phyloP scores from a whole-genome alignment of 768 basidiomycete species.

The Suillus paluster region DNA sequence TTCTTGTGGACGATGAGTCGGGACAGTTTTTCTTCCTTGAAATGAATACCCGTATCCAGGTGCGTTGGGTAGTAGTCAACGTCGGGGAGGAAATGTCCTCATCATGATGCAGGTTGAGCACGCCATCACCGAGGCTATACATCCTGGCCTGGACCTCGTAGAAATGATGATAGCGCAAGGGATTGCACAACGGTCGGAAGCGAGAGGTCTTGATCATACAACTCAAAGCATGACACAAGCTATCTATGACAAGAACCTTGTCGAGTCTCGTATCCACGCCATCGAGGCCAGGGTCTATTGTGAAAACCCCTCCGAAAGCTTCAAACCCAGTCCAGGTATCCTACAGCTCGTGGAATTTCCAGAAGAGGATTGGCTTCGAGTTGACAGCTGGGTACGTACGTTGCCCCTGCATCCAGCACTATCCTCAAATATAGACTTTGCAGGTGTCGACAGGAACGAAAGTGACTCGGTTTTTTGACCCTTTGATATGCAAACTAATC shows the following conservation, averaged over 20 bases:
- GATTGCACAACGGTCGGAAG: slow-evolving; percentile 37
- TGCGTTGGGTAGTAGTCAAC: slow-evolving; percentile 13
- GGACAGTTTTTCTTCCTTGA: slow-evolving; percentile 69
- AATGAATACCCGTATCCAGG: slow-evolving; percentile 73
- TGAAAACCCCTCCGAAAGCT: slow-evolving; percentile 62
- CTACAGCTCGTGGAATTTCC: slow-evolving; percentile 58
- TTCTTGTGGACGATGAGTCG: slow-evolving; percentile 58
- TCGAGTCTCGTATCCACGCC: slow-evolving; percentile 35
- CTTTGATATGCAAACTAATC: slow-evolving; percentile 63
- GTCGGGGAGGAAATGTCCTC: neutral
- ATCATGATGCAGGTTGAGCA: slow-evolving; percentile 60
- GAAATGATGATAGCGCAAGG: slow-evolving; percentile 68
- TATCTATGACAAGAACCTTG: slow-evolving; percentile 36
- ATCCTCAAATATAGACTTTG: neutral
- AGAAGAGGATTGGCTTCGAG: slow-evolving; percentile 53
- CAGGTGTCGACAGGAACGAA: slow-evolving; percentile 55
- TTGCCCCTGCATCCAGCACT: slow-evolving; percentile 9
- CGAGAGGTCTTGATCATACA: slow-evolving; percentile 19
- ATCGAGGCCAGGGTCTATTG: slow-evolving; percentile 66
- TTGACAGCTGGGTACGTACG: slow-evolving; percentile 59
- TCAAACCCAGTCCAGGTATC: slow-evolving; percentile 62
- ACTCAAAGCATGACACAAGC: slow-evolving; percentile 41
- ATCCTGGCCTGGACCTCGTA: slow-evolving; percentile 63
- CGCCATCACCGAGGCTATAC: slow-evolving; percentile 60
- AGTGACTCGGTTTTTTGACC: slow-evolving; percentile 60